Evolutionary conservation across 2,329 filamentous ascomycete species (phyloP).

Genomic region (Clarireedia homoeocarpa): DNA sequence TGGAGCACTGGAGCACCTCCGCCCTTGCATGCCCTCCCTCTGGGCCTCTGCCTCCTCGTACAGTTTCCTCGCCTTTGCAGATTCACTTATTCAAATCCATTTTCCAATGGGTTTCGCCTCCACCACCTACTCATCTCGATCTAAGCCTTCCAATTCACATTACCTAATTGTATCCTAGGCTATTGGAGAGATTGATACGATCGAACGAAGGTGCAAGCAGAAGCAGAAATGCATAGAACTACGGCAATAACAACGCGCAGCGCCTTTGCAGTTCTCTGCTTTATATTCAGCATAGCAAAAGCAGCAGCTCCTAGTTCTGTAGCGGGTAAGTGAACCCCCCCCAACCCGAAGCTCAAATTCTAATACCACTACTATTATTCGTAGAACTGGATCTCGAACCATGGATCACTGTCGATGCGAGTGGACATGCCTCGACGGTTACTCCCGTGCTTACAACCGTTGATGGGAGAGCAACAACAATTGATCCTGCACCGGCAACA

Average conservation of each 20-base stretch:
- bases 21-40: neutral
- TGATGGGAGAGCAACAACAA: constrained; percentile 19
- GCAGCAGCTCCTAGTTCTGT: neutral
- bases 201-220: no score
- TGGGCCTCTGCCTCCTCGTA: neutral
- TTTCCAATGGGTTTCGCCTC: no score
- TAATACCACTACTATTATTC: neutral
- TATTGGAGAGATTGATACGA: no score
- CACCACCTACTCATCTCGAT: no score
- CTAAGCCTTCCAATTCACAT: no score
- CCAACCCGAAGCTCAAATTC: neutral
- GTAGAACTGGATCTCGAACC: constrained; percentile 14
- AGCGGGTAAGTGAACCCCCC: neutral
- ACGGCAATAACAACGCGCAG: neutral
- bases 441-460: constrained; percentile 22
- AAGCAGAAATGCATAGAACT: neutral
- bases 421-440: constrained; percentile 21
- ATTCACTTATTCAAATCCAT: no score
- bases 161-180: no score
- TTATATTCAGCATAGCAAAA: neutral
- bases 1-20: neutral
- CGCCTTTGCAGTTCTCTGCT: neutral
- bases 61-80: neutral
- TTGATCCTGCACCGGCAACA: constrained; percentile 16
- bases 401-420: constrained; percentile 24